These are phyloP conservation scores for Zasmidium citrigriseum DNA, from an alignment of 2,329 filamentous ascomycete genomes.

Conservation along the genomic window DNA sequence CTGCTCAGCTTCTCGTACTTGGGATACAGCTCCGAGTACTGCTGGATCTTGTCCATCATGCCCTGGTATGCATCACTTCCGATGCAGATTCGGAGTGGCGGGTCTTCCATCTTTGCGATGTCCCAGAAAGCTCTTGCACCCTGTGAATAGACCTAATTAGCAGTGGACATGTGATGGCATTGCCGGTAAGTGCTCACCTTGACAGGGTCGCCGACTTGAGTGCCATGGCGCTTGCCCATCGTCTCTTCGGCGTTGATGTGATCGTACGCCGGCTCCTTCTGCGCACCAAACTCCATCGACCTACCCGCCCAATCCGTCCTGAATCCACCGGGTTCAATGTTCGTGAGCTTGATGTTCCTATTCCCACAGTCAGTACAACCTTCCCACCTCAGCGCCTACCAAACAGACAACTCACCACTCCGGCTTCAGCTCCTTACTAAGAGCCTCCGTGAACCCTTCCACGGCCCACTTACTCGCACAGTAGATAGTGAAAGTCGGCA, in stretches of 20 bases:
- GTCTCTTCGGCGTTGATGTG: slow-evolving; percentile 47
- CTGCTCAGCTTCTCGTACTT: slow-evolving; percentile 53
- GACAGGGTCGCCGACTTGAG: slow-evolving; percentile 51
- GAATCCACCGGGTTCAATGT: slow-evolving; percentile 50
- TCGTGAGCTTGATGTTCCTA: slow-evolving; percentile 45
- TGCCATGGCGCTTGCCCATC: slow-evolving; percentile 44
- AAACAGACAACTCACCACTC: slow-evolving; percentile 37
- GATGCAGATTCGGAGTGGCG: slow-evolving; percentile 55
- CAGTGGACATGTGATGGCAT: neutral
- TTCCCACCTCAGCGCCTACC: neutral
- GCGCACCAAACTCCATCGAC: slow-evolving; percentile 49
- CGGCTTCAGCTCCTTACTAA: slow-evolving; percentile 45
- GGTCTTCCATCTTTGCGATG: slow-evolving; percentile 53
- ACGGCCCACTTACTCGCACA: slow-evolving; percentile 49
- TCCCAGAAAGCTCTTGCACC: slow-evolving; percentile 52
- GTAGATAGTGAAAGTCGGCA: slow-evolving; percentile 45
- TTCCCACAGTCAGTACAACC: neutral
- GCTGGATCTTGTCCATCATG: slow-evolving; percentile 54
- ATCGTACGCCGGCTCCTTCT: slow-evolving; percentile 49
- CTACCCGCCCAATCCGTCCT: slow-evolving; percentile 50
- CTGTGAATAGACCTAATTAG: neutral
- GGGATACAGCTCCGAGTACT: slow-evolving; percentile 50
- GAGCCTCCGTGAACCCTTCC: slow-evolving; percentile 49
- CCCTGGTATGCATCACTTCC: slow-evolving; percentile 55
- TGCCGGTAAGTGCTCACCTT: slow-evolving; percentile 52